A percentile compares a stretch with the other conserved stretches of the same genome.
Evolutionary conservation across 805 yeast species (phyloP).

Genomic region (Metschnikowia borealis): DNA sequence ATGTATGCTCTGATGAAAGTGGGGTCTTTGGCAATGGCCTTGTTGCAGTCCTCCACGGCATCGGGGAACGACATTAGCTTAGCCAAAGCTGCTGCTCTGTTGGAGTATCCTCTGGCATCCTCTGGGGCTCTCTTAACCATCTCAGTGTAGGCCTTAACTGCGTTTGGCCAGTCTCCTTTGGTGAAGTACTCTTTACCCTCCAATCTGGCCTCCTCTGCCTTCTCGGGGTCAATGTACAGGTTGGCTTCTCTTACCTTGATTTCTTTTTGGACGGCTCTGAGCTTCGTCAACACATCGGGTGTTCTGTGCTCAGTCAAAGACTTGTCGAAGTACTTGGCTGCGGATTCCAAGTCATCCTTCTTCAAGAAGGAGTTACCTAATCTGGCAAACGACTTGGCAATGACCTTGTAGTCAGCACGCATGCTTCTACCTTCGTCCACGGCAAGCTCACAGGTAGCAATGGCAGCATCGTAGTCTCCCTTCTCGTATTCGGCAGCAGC

Average conservation of each 20-base stretch:
- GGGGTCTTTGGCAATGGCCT: constrained; percentile 86
- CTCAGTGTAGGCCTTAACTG: constrained; percentile 91
- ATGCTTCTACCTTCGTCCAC: constrained; percentile 84
- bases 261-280: constrained; percentile 83
- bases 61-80: constrained; percentile 97
- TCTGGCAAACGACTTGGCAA: constrained; percentile 92
- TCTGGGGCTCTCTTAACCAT: constrained; percentile 96
- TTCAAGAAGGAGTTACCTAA: constrained; percentile 81
- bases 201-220: constrained; percentile 93
- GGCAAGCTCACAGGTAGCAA: constrained; percentile 75
- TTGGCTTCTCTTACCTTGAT: constrained; percentile 73
- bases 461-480: constrained; percentile 84
- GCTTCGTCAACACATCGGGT: constrained; percentile 83
- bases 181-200: constrained; percentile 87
- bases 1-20: constrained; percentile 89
- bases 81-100: constrained; percentile 95
- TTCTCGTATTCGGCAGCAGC: constrained; percentile 98
- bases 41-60: constrained; percentile 87
- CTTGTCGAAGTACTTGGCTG: constrained; percentile 77
- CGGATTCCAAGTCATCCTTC: constrained; percentile 64
- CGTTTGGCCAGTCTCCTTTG: constrained; percentile 93
- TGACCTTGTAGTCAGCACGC: constrained; percentile 86
- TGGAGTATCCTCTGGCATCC: constrained; percentile 94
- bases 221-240: constrained; percentile 80
- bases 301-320: constrained; percentile 96